Percentiles rank a stretch among this genome's conserved stretches.
These are phyloP conservation scores for Phytophthora citrophthora DNA, from an alignment of 352 stramenopile genomes.

Conservation along the genomic window DNA sequence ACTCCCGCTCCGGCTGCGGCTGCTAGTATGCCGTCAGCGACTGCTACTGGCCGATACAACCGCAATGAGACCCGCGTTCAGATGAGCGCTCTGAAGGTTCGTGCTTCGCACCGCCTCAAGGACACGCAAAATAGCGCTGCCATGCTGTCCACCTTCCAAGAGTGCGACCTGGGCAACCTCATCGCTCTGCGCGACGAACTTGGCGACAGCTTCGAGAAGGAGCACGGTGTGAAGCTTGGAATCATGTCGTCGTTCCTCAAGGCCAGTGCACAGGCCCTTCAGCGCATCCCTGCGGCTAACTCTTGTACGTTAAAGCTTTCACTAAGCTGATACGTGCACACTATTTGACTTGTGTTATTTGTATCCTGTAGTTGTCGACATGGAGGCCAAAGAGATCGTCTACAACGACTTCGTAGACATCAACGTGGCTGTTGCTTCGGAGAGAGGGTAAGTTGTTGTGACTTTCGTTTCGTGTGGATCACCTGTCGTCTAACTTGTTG, in stretches of 20 bases:
- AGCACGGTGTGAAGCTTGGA: slow-evolving; percentile 97
- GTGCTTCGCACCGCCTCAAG: slow-evolving; percentile 96
- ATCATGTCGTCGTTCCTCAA: slow-evolving; percentile 99
- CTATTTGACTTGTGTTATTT: slow-evolving; percentile 12
- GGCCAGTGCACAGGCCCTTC: slow-evolving; percentile 92
- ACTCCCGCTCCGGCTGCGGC: slow-evolving; percentile 37
- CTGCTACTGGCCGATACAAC: slow-evolving; percentile 44
- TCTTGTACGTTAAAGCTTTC: slow-evolving; percentile 76
- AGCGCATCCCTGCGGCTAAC: slow-evolving; percentile 96
- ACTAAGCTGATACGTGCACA: neutral
- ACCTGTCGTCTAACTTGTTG: slow-evolving; percentile 2
- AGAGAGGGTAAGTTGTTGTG: slow-evolving; percentile 71
- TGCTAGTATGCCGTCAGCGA: slow-evolving; percentile 16
- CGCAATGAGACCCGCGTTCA: slow-evolving; percentile 87
- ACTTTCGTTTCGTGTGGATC: neutral
- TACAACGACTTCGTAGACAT: slow-evolving; percentile 99
- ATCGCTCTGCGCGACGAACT: slow-evolving; percentile 93
- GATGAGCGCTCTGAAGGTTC: slow-evolving; percentile 97
- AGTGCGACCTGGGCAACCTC: slow-evolving; percentile 97
- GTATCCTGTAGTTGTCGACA: slow-evolving; percentile 92
- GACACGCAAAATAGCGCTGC: slow-evolving; percentile 98
- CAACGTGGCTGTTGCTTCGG: slow-evolving; percentile 96
- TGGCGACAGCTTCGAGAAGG: slow-evolving; percentile 95
- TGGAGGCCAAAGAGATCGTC: slow-evolving; percentile 98
- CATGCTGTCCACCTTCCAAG: slow-evolving; percentile 99